Percentiles rank a stretch among this genome's conserved stretches.
phyloP scores from a whole-genome alignment of 495 filamentous ascomycete genomes.

The Jackrogersella multiformis region DNA sequence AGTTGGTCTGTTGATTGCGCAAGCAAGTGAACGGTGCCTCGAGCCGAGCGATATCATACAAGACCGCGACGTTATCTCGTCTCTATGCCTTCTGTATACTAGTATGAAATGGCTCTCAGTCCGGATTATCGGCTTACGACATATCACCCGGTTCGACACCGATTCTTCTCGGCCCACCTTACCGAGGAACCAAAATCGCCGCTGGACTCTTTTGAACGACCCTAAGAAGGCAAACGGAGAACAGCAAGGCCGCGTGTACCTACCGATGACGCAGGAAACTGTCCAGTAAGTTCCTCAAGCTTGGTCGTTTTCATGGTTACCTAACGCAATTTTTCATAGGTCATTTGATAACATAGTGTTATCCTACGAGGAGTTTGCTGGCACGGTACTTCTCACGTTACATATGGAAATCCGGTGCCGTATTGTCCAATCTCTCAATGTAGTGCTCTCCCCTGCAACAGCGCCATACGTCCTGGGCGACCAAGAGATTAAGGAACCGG shows the following conservation, averaged over 20 bases:
- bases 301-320: background rate
- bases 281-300: slow-evolving; percentile 64
- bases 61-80: slow-evolving; percentile 84
- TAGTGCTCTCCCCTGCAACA: slow-evolving; percentile 62
- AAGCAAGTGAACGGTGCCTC: slow-evolving; percentile 69
- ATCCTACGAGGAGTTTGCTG: slow-evolving; percentile 79
- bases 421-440: slow-evolving; percentile 73
- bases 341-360: slow-evolving; percentile 88
- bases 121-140: slow-evolving; percentile 77
- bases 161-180: slow-evolving; percentile 60
- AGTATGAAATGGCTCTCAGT: slow-evolving; percentile 98
- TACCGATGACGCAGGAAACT: slow-evolving; percentile 89
- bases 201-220: slow-evolving; percentile 84
- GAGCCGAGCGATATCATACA: slow-evolving; percentile 84
- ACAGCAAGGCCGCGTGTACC: slow-evolving; percentile 69
- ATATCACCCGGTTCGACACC: slow-evolving; percentile 68
- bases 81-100: slow-evolving; percentile 87
- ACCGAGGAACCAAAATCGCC: slow-evolving; percentile 63
- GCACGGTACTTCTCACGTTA: slow-evolving; percentile 79
- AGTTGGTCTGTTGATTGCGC: slow-evolving; percentile 69
- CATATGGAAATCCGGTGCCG: slow-evolving; percentile 88
- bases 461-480: slow-evolving; percentile 77
- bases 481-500: slow-evolving; percentile 79
- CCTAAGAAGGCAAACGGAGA: slow-evolving; percentile 57
- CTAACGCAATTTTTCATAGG: slow-evolving; percentile 50